phyloP scores from a whole-genome alignment of 805 yeast genomes.

The Candida broadrunensis region DNA sequence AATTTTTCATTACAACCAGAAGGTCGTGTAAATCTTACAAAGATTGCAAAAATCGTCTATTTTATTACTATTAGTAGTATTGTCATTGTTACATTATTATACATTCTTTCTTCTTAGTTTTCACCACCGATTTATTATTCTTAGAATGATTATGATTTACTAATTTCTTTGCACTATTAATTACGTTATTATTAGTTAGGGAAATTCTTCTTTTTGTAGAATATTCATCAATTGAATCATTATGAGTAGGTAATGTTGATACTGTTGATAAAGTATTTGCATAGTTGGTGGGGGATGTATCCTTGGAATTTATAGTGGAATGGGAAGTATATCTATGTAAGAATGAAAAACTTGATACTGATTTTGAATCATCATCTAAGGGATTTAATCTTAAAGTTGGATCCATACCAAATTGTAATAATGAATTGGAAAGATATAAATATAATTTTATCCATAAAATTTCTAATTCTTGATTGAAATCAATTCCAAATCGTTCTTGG shows the following conservation, averaged over 20 bases:
- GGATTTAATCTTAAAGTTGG: constrained; percentile 25
- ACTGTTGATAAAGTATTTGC: background rate
- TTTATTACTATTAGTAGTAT: too few relatives aligned
- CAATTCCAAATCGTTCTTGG: constrained; percentile 54
- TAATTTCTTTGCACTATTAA: too few relatives aligned
- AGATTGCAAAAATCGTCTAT: too few relatives aligned
- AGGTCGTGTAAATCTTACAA: too few relatives aligned
- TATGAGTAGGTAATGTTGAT: background rate
- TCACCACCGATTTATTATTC: background rate
- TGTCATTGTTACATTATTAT: background rate
- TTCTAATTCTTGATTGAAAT: constrained; percentile 60
- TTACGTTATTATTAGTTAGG: too few relatives aligned
- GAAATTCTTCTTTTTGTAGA: background rate
- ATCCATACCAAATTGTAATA: constrained; percentile 59
- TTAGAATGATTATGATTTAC: background rate
- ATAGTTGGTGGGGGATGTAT: background rate
- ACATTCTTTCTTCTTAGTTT: background rate
- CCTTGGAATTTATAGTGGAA: background rate
- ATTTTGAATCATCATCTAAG: background rate
- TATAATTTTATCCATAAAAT: constrained; percentile 70
- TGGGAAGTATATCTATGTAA: background rate
- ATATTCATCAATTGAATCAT: background rate
- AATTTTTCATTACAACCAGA: too few relatives aligned
- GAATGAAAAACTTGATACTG: background rate
- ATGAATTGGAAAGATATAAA: constrained; percentile 64